Conservation (phyloP, 768 basidiomycete genomes). For the Macrolepiota fuliginosa region DNA sequence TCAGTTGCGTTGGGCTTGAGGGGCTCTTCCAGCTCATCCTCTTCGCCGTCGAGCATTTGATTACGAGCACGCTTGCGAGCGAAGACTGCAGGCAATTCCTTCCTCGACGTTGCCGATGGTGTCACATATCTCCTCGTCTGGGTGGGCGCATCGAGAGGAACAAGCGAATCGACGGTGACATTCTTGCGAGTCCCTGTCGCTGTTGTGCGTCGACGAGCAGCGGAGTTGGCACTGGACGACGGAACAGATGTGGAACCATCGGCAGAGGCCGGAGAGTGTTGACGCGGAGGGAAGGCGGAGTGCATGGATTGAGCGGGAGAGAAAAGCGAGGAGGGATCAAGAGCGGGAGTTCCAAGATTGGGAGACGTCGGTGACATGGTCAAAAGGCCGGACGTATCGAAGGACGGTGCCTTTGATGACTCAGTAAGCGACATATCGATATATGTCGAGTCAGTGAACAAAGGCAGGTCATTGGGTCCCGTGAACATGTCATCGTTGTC, state of each 20-base stretch:
- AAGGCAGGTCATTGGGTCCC: constrained; percentile 24
- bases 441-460: constrained; percentile 19
- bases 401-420: constrained; percentile 14
- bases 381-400: constrained; percentile 30
- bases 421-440: constrained; percentile 8
- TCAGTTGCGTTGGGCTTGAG: constrained; percentile 41
- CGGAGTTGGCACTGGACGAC: constrained; percentile 3
- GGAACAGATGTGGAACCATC: neutral
- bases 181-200: constrained; percentile 76
- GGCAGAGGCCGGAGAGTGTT: constrained; percentile 5
- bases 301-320: constrained; percentile 27
- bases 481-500: constrained; percentile 23
- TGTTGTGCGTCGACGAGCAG: constrained; percentile 24
- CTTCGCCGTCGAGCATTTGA: constrained; percentile 44
- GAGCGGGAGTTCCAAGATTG: constrained; percentile 34
- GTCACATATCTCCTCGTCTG: constrained; percentile 66
- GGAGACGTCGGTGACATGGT: constrained; percentile 42
- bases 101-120: constrained; percentile 69
- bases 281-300: neutral
- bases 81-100: constrained; percentile 67
- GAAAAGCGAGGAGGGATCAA: constrained; percentile 38
- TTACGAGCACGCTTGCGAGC: constrained; percentile 60
- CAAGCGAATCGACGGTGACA: constrained; percentile 55
- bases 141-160: constrained; percentile 73
- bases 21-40: constrained; percentile 39